A percentile compares a stretch with the other conserved stretches of the same genome.
Conservation (phyloP, 2,329 filamentous ascomycete species). For the Cercospora citrullina region DNA sequence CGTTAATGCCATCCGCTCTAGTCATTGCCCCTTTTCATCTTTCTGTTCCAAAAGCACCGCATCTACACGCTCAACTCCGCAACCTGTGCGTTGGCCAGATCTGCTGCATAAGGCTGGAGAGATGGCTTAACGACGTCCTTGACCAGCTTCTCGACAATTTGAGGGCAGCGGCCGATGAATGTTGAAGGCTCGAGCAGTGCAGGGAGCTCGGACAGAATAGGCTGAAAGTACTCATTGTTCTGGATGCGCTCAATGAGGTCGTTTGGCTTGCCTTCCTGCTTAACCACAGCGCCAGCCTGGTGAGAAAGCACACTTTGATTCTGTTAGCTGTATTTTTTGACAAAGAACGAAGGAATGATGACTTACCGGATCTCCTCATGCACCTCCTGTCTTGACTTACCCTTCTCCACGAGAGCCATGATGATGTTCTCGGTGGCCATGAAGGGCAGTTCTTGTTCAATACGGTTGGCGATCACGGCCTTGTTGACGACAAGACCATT, state of each 20-base stretch:
- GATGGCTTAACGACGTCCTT: constrained; percentile 40
- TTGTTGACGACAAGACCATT: constrained; percentile 75
- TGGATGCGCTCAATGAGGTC: constrained; percentile 80
- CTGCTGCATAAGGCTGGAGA: constrained; percentile 38
- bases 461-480: constrained; percentile 64
- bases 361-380: constrained; percentile 73
- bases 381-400: constrained; percentile 73
- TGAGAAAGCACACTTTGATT: constrained; percentile 65
- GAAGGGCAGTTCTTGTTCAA: constrained; percentile 80
- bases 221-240: constrained; percentile 69
- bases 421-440: constrained; percentile 61
- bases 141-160: constrained; percentile 45
- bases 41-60: background rate
- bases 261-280: constrained; percentile 72
- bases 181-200: constrained; percentile 40
- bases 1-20: background rate
- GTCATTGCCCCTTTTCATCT: background rate
- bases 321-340: constrained; percentile 5
- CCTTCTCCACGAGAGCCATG: constrained; percentile 73
- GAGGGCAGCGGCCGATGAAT: constrained; percentile 42
- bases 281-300: constrained; percentile 70
- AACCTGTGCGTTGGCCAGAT: constrained; percentile 29
- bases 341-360: background rate
- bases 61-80: constrained; percentile 36
- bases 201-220: constrained; percentile 41